Evolutionary conservation across 768 basidiomycete genomes (phyloP), one percentile per base, ranked within the genome.

Genomic region (Boletellus ananas): DNA sequence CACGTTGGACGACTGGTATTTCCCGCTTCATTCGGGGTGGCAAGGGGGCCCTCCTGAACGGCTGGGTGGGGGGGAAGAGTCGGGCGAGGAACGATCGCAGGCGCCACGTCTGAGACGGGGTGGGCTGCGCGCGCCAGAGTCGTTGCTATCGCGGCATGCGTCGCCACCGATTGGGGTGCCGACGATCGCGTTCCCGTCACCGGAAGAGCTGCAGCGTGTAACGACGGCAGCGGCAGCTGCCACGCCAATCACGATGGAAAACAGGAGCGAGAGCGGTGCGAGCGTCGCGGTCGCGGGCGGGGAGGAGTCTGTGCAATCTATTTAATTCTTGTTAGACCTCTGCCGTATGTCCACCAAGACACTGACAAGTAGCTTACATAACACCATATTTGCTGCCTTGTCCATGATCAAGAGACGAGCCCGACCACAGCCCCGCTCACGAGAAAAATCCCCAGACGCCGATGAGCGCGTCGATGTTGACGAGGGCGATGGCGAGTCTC

Each of bases 391-490:
- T n/a, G 17, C 23, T 34, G n/a, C 10, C 43, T 23, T 20, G 8
- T 44, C 56, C 62, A 82, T 85, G 78, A 86, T 90, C 74, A 90
- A 81, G 73, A 87, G 81, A 70, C 84, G 88, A 33, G 76, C 70
- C 44, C 80, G 87, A 35, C 87, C 87, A 34, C 82, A 81, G 58
- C 72, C 76, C 21, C 75, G 76, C 29, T 58, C 78, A 18, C 76
- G 87, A 13, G 79, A 81, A 63, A 67, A 59, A 40, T 81, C 83
- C 0, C 58, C 56, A 39, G 73, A 75, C 18, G 47, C 47, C 4
- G 66, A 55, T 20, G 51, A 51, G 2, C 34, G 50, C 29, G 8
- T 57, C 53, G 5, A n/a, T 17, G 41, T 6, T 23, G 49, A 60
- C 34, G 45, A 43, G 3, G 51, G 56, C 21, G 72, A 76, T 12